These are phyloP conservation scores for Phytophthora hibernalis DNA, from an alignment of 352 stramenopile species.

Conservation along the genomic window DNA sequence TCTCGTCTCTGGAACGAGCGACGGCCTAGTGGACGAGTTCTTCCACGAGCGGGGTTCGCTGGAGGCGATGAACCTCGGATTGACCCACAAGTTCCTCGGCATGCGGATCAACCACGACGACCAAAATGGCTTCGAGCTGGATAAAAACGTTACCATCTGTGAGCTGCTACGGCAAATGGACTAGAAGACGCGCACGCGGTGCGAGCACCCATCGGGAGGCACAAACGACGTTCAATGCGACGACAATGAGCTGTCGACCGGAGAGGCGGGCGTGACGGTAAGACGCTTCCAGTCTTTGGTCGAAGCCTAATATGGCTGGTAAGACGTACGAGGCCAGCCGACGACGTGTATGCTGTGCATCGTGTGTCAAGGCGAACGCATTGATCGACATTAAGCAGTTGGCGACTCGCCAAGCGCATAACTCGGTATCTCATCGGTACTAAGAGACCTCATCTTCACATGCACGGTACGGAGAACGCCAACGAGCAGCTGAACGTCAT, in stretches of 20 bases:
- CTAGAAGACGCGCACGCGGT: constrained; percentile 23
- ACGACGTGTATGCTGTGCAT: too few relatives aligned
- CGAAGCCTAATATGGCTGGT: too few relatives aligned
- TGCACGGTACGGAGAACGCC: too few relatives aligned
- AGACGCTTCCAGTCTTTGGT: too few relatives aligned
- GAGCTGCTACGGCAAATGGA: not conserved
- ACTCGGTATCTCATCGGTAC: too few relatives aligned
- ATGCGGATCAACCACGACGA: constrained; percentile 28
- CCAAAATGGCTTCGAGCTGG: constrained; percentile 6
- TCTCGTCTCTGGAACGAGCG: constrained; percentile 18
- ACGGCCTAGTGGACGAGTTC: constrained; percentile 14
- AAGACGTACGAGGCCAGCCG: too few relatives aligned
- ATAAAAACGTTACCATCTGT: constrained; percentile 29
- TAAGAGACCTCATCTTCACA: too few relatives aligned
- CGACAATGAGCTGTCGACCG: too few relatives aligned
- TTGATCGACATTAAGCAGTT: too few relatives aligned
- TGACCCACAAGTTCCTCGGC: constrained; percentile 32
- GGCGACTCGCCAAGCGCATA: too few relatives aligned
- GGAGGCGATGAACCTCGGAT: constrained; percentile 38
- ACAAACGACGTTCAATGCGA: too few relatives aligned
- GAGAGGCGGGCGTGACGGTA: not conserved
- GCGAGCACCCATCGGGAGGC: constrained; percentile 16
- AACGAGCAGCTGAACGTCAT: not conserved
- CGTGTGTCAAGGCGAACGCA: too few relatives aligned
- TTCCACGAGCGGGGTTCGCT: constrained; percentile 5